Evolutionary conservation across 805 yeast species (phyloP), one percentile per base, ranked within the genome.

Genomic region (Wickerhamomyces sydowiorum): DNA sequence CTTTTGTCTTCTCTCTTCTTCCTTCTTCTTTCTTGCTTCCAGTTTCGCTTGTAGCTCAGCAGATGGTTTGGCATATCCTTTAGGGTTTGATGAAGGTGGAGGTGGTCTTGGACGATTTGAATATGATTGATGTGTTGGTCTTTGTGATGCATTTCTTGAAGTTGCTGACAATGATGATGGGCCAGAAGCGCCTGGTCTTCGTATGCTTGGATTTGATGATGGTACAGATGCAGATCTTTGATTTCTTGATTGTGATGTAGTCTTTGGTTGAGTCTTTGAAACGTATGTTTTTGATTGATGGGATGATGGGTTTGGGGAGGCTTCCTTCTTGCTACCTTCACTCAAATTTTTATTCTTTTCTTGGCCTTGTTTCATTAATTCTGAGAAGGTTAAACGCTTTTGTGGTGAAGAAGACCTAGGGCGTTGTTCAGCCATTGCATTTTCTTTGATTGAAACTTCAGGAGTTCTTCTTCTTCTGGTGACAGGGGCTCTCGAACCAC

Each of bases 281-380:
- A 37, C 30, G 37, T 24, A 22, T 40, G 35, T 35, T 2, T 25
- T 34, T 8, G 35, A 29, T 17, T 35, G 33, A 1, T 25, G 35
- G 32, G 49, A 47, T 19, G 41, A 44, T 17, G 50, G 51, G 12
- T 17, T 17, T 29, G 53, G 31, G 3, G 46, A 31, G 13, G 50
- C 56, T 33, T 54, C 50, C 7, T 61, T n/a, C n/a, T n/a, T n/a
- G n/a, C n/a, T 51, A 20, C 34, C 3, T 13, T 36, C 39, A 13
- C 37, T 32, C 12, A 44, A 39, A 4, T 20, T n/a, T 24, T 45
- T 53, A 15, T 42, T 50, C 40, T 64, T 74, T 28, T 64, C 57
- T 19, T 73, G 70, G 1, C 83, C 84, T 52, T 73, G 73, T 46
- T 70, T 73, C 80, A 79, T 77, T 40, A 79, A 58, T 41, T 78